Conservation (phyloP, 2,329 filamentous ascomycete genomes). For the Ampelomyces quisqualis region DNA sequence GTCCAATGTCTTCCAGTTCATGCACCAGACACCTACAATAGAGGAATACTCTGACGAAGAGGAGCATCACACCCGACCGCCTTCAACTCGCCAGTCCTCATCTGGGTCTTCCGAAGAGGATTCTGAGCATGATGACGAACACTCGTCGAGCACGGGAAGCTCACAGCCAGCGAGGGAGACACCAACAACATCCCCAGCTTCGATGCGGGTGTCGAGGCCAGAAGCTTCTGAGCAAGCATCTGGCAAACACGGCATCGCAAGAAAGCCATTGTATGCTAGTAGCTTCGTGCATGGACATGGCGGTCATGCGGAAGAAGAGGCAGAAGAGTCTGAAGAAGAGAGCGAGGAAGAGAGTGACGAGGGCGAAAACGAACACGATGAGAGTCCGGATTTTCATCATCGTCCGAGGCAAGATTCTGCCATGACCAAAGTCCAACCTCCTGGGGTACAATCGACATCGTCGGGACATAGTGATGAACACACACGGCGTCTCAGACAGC, state of each 20-base stretch:
- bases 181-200: conserved; percentile 34
- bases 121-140: conserved; percentile 19
- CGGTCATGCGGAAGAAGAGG: conserved; percentile 13
- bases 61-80: conserved; percentile 14
- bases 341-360: conserved; percentile 17
- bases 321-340: conserved; percentile 14
- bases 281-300: conserved; percentile 35
- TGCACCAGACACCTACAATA: conserved; percentile 16
- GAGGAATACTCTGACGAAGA: conserved; percentile 14
- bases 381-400: conserved; percentile 10
- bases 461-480: conserved; percentile 31
- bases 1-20: conserved; percentile 35
- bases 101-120: conserved; percentile 10
- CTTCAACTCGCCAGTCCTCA: no score
- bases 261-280: conserved; percentile 35
- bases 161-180: conserved; percentile 20
- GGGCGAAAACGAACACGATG: conserved; percentile 22
- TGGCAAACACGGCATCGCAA: conserved; percentile 20
- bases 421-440: conserved; percentile 20
- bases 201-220: conserved; percentile 17
- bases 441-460: conserved; percentile 22
- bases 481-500: conserved; percentile 29
- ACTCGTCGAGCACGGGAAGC: conserved; percentile 32
- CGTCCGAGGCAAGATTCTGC: conserved; percentile 15
- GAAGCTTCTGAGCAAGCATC: conserved; percentile 13